These are phyloP conservation scores for Fusarium sp. DNA, from an alignment of 2,329 filamentous ascomycete genomes.

Conservation along the genomic window DNA sequence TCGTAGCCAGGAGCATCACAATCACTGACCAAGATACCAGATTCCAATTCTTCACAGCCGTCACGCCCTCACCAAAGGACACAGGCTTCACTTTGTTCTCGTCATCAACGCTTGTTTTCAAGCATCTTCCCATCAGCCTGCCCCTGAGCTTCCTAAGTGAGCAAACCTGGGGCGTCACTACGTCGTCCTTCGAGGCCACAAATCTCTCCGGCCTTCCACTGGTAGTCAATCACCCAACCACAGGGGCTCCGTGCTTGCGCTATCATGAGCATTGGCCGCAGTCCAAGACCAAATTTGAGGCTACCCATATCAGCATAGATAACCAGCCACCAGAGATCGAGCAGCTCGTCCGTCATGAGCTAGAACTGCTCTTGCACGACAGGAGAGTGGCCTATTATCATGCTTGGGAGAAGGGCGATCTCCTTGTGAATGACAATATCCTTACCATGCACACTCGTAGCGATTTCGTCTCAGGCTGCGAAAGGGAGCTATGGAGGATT, in stretches of 20 bases:
- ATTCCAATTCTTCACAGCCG: constrained; percentile 62
- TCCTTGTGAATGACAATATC: constrained; percentile 62
- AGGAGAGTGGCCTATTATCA: constrained; percentile 60
- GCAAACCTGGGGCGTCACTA: constrained; percentile 59
- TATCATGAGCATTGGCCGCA: constrained; percentile 64
- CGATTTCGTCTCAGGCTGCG: constrained; percentile 54
- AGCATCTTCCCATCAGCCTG: constrained; percentile 52
- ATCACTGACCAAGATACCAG: constrained; percentile 30
- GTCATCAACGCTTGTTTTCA: constrained; percentile 58
- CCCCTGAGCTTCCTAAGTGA: constrained; percentile 49
- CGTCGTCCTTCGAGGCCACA: constrained; percentile 56
- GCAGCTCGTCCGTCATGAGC: constrained; percentile 47
- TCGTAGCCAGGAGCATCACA: not conserved
- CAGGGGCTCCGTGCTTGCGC: constrained; percentile 57
- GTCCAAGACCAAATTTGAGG: constrained; percentile 59
- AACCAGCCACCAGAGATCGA: constrained; percentile 46
- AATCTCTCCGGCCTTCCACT: constrained; percentile 55
- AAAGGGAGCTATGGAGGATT: constrained; percentile 60
- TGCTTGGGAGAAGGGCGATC: constrained; percentile 62
- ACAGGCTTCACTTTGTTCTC: constrained; percentile 64
- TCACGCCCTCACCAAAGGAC: constrained; percentile 57
- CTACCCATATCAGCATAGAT: constrained; percentile 55
- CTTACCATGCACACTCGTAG: constrained; percentile 59
- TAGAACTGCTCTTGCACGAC: constrained; percentile 58
- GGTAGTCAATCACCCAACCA: constrained; percentile 56